These are phyloP conservation scores for Blastobotrys attinorum DNA, from an alignment of 805 yeast genomes.

Conservation along the genomic window DNA sequence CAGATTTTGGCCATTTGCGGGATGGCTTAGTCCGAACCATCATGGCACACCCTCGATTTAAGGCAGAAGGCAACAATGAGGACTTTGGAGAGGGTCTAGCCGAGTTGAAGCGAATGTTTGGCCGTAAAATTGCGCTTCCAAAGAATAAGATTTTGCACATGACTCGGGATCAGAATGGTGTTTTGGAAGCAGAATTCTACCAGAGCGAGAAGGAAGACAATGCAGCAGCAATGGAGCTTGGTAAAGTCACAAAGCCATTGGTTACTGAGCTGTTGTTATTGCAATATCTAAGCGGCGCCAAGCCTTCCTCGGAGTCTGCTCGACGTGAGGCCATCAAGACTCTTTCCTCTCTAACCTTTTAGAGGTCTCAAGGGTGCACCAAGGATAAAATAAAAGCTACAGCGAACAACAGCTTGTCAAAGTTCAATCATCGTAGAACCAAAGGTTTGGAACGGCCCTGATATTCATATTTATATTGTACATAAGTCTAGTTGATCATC, in stretches of 20 bases:
- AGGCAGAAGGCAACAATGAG: conserved; percentile 34
- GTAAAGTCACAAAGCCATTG: conserved; percentile 52
- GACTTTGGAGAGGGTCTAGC: conserved; percentile 54
- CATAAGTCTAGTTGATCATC: not conserved
- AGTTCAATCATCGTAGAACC: not conserved
- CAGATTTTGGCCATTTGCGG: conserved; percentile 81
- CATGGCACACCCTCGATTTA: conserved; percentile 55
- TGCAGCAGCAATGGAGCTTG: conserved; percentile 35
- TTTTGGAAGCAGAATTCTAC: conserved; percentile 38
- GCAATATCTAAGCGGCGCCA: conserved; percentile 65
- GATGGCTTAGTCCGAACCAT: conserved; percentile 85
- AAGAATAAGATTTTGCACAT: conserved; percentile 62
- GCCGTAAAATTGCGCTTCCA: conserved; percentile 62
- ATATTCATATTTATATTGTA: no score
- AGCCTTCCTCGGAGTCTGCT: conserved; percentile 55
- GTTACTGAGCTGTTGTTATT: conserved; percentile 62
- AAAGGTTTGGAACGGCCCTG: not conserved
- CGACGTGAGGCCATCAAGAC: conserved; percentile 37
- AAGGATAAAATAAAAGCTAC: no score
- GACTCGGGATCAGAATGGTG: conserved; percentile 43
- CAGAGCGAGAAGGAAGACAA: conserved; percentile 31
- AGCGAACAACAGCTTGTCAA: no score
- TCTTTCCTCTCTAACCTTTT: conserved; percentile 11
- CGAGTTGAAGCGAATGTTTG: conserved; percentile 55
- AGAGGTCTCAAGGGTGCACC: not conserved